Evolutionary conservation across 805 yeast species (phyloP).

Genomic region (Nakazawaea anatomiae): DNA sequence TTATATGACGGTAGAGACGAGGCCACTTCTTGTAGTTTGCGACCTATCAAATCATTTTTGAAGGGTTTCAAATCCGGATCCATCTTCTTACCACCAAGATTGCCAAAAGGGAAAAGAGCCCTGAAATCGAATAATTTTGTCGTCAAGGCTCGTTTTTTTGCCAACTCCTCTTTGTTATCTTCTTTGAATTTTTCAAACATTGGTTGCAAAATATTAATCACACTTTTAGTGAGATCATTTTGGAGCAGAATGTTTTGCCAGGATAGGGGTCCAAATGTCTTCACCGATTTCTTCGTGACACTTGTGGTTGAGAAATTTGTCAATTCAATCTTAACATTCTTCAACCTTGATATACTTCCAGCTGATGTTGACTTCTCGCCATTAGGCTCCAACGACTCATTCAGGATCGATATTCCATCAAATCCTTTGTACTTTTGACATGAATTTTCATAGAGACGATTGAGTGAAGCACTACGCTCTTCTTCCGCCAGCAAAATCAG

Average conservation of each 20-base stretch:
- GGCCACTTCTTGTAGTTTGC: not conserved
- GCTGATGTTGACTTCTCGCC: not conserved
- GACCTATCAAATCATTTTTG: conserved; percentile 7
- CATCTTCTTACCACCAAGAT: not conserved
- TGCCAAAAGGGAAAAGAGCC: not conserved
- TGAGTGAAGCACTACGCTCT: not conserved
- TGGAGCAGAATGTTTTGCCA: conserved; percentile 8
- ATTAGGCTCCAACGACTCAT: no score
- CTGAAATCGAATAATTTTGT: not conserved
- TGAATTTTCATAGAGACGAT: not conserved
- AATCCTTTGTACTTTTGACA: not conserved
- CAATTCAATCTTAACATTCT: conserved; percentile 1
- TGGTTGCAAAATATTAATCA: not conserved
- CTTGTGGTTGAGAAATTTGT: not conserved
- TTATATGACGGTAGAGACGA: conserved; percentile 3
- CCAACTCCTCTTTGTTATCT: not conserved
- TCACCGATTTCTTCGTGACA: not conserved
- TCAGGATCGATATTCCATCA: not conserved
- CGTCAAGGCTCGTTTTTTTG: not conserved
- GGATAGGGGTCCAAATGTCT: conserved; percentile 5
- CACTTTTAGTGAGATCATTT: not conserved
- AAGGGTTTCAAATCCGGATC: not conserved
- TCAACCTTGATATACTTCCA: not conserved
- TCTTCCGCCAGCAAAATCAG: conserved; percentile 2
- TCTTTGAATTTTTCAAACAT: not conserved